Conservation (phyloP, 202 grass and related monocot species). For the Setaria italica region DNA sequence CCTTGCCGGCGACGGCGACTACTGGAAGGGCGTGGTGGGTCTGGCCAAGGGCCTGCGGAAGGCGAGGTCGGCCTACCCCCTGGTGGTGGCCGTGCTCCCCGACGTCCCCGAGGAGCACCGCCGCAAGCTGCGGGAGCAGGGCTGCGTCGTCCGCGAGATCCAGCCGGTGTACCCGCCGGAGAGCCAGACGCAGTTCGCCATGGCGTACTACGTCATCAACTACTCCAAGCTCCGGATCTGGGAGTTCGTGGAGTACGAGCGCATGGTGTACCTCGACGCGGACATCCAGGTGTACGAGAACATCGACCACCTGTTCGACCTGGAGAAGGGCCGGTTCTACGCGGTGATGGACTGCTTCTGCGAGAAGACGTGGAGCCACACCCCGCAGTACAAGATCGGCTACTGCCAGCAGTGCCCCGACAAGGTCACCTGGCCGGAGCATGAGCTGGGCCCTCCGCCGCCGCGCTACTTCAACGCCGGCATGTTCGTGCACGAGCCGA, state of each 20-base stretch:
- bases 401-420: constrained; percentile 88
- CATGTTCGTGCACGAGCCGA: constrained; percentile 82
- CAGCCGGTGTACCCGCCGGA: constrained; percentile 67
- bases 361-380: constrained; percentile 85
- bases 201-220: constrained; percentile 83
- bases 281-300: constrained; percentile 74
- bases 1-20: constrained; percentile 75
- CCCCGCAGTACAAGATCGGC: constrained; percentile 76
- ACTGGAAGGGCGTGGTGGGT: constrained; percentile 71
- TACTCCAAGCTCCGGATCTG: constrained; percentile 93
- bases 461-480: constrained; percentile 90
- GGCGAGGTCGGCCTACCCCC: constrained; percentile 53
- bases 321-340: constrained; percentile 53
- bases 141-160: constrained; percentile 70
- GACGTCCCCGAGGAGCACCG: constrained; percentile 67
- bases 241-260: constrained; percentile 83
- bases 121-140: constrained; percentile 32
- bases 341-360: constrained; percentile 90
- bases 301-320: constrained; percentile 73
- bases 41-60: constrained; percentile 72
- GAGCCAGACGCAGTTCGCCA: constrained; percentile 71
- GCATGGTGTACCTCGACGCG: constrained; percentile 76
- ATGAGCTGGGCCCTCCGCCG: constrained; percentile 54
- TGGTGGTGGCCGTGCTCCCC: constrained; percentile 73
- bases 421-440: constrained; percentile 47